phyloP scores from a whole-genome alignment of 805 yeast species.

The Yarrowia divulgata region DNA sequence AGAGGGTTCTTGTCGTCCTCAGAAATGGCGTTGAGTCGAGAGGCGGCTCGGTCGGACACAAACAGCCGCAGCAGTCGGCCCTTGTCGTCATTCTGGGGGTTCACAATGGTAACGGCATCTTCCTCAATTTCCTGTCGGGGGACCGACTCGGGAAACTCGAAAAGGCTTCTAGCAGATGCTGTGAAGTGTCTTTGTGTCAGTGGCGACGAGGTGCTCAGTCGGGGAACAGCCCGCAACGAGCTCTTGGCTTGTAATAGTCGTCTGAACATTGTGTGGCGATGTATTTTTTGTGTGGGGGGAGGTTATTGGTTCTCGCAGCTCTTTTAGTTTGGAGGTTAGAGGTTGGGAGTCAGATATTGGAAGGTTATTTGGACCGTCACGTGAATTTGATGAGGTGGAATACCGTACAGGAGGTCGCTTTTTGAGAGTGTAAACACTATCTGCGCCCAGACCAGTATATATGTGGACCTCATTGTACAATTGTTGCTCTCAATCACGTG shows the following conservation, averaged over 20 bases:
- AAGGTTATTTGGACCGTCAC: conserved; percentile 10
- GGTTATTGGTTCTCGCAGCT: not conserved
- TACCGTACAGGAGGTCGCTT: not conserved
- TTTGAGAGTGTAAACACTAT: not conserved
- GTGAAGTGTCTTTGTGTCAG: conserved; percentile 15
- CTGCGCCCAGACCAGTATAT: not conserved
- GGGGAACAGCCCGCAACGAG: conserved; percentile 22
- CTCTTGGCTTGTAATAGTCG: conserved; percentile 9
- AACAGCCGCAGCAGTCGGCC: conserved; percentile 52
- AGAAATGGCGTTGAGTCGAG: conserved; percentile 62
- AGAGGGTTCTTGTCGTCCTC: conserved; percentile 62
- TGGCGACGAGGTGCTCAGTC: conserved; percentile 15
- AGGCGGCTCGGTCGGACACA: conserved; percentile 53
- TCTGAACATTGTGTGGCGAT: conserved; percentile 25
- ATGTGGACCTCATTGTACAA: too few species aligned
- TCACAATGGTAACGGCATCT: conserved; percentile 43
- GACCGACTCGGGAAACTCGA: conserved; percentile 37
- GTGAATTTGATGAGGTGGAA: not conserved
- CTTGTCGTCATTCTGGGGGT: conserved; percentile 48
- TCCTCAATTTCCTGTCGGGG: conserved; percentile 8
- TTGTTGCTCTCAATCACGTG: not conserved
- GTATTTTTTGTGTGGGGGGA: not conserved
- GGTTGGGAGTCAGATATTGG: conserved; percentile 9
- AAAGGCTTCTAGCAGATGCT: conserved; percentile 24
- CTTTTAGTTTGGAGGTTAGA: conserved; percentile 3